Evolutionary conservation across 129 eudicot genomes (phyloP), one percentile per base, ranked within the genome.

Genomic region (sunflower (Helianthus annuus)): DNA sequence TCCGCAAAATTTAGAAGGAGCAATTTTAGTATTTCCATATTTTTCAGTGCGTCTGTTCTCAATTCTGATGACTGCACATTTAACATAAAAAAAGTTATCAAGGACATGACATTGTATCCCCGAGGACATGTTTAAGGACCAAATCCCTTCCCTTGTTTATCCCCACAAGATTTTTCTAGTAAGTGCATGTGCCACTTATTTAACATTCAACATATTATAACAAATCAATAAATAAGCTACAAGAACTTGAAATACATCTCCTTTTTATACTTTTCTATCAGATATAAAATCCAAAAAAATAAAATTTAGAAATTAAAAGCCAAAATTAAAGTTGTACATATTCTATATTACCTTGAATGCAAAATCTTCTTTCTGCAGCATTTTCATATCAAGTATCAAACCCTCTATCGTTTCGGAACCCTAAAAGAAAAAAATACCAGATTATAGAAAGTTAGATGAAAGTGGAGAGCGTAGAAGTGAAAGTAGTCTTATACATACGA

Each of bases 1-100:
- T 44, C 9, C 15, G 5, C 70, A 44, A 42, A 65, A 8, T 65
- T 65, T 17, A 65, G 70, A 7, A 44, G 70, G 6, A 65, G 53
- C 36, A 65, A 13, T 10, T 65, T 65, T 4, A 65, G 38, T n/a
- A n/a, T 10, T 44, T 44, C 53, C 70, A 65, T 65, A 1, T 45
- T 44, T 10, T 13, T 22, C 19, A 44, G 55, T 42, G 39, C 53
- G 4, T 65, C 54, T 19, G 70, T 65, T 6, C n/a, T 2, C 16
- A 4, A 65, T 0, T 17, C 3, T 19, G 55, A 10, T 10, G 17
- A 10, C 70, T 65, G 70, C 39, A 15, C 42, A 3, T 15, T 64
- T 64, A 42, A 1, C 16, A 64, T 22, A 39, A 57, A 10, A 19
- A 19, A 0, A 19, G 0, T 19, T 19, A 19, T 19, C 22, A n/a